Evolutionary conservation across 2,329 filamentous ascomycete genomes (phyloP), one percentile per base, ranked within the genome.

Genomic region (Apiospora arundinis): DNA sequence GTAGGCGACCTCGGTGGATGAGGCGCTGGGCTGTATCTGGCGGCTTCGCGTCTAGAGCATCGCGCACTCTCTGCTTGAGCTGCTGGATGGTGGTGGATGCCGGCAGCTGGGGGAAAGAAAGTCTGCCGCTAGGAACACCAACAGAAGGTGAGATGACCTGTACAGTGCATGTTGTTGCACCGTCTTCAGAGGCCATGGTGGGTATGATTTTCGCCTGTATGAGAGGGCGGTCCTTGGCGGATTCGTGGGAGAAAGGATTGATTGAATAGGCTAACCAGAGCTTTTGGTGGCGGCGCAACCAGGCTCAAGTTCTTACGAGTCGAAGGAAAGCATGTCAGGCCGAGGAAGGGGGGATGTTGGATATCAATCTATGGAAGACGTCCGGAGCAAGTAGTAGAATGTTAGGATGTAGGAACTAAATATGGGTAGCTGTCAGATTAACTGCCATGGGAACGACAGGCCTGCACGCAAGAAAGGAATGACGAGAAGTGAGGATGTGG

Each of bases 141-240:
- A 85, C 81, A 18, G 88, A 90, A 4, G 89, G 89, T 72, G 89
- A 91, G 52, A 91, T 78, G 72, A 92, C 82, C 73, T 89, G 85
- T 68, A 92, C 82, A 71, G 86, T 89, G 78, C 91, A 85, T 46
- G 81, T 81, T 69, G 83, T 81, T 73, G 74, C 70, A 73, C 74
- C 72, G 68, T 73, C 75, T 44, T 70, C 69, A 68, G 76, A 63
- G 40, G 56, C 56, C 56, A 63, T 63, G 56, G 56, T 63, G 28
- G 56, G 56, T n/a, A 40, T 14, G 32, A 16, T n/a, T 40, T 40
- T 40, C 7, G 56, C 18, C 8, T 40, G 8, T 21, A 32, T 8
- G 28, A 23, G 56, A n/a, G n/a, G 32, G 32, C 32, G 32, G 32
- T 32, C 32, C 9, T 8, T n/a, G 52, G 52, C 18, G 28, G 21